Conservation (phyloP, 345 rosid genomes). For the Lepidium sativum region DNA sequence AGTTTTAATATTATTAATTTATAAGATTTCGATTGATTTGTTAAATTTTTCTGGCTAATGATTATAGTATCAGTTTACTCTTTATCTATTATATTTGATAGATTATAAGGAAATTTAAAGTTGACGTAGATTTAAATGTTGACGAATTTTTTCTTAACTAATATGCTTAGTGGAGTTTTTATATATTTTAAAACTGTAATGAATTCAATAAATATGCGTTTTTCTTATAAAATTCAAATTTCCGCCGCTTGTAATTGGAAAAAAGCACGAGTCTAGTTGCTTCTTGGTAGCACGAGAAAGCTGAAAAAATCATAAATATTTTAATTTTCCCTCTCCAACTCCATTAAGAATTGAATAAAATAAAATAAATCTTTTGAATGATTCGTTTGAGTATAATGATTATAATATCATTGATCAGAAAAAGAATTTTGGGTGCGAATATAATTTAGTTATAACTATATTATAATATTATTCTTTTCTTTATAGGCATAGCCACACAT, state of each 20-base stretch:
- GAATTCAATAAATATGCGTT: too few relatives aligned
- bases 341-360: constrained; percentile 9
- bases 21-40: too few relatives aligned
- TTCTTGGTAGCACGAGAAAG: constrained; percentile 26
- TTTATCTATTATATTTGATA: too few relatives aligned
- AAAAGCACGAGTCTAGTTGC: constrained; percentile 19
- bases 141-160: too few relatives aligned
- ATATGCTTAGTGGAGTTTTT: background rate
- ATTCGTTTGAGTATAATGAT: constrained; percentile 25
- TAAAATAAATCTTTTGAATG: constrained; percentile 7
- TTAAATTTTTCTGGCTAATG: too few relatives aligned
- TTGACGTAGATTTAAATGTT: too few relatives aligned
- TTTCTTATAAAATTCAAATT: background rate
- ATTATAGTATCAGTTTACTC: too few relatives aligned
- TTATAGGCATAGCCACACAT: constrained; percentile 25
- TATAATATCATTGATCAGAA: constrained; percentile 27
- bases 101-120: too few relatives aligned
- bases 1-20: too few relatives aligned
- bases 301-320: background rate
- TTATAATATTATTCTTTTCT: constrained; percentile 14
- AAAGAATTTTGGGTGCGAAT: constrained; percentile 1
- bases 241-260: constrained; percentile 8
- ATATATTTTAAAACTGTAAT: too few relatives aligned
- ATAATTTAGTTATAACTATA: background rate
- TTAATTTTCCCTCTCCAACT: background rate